Evolutionary conservation across 1,284 basidiomycete genomes (phyloP), one percentile per base, ranked within the genome.

Genomic region (Ganoderma resinaceum): DNA sequence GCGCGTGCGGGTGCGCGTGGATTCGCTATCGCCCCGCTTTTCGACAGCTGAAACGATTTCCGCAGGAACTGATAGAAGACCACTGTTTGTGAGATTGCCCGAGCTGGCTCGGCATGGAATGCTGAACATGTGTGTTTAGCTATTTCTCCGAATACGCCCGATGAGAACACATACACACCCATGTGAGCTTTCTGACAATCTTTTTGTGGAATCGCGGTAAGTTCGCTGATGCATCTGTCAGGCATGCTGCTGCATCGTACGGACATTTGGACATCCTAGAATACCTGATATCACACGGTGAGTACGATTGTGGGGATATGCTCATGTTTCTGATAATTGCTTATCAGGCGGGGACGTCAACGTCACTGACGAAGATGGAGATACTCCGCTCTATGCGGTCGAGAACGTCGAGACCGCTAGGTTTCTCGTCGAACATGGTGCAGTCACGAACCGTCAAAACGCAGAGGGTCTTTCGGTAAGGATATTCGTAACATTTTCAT

Each of bases 191-290:
- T 60, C 12, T 1, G 26, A 57, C 9, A 11, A n/a, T 58, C 26
- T 26, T 20, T 7, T 14, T 42, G 16, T 5, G 5, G 29, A 52
- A 58, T 35, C n/a, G 31, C n/a, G 33, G 26, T 38, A n/a, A 9
- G 23, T 46, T 60, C 14, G 37, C 49, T 40, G 5, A 53, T 40
- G 37, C 26, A 20, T 37, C 37, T 38, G n/a, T 31, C 33, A 93
- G 92, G 90, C 96, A 98, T 80, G 96, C 96, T n/a, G 95, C 96
- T 8, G 95, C 95, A 0, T 97, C 95, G 0, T 98, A 97, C 79
- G 93, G 89, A 12, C 95, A 96, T 63, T 76, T 92, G 20, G 81
- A 91, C 49, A 80, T 97, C 57, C 83, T 98, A 29, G 86, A 89
- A 35, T 97, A 95, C 82, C 88, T 98, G 66, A 83, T 96, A 69